These are phyloP conservation scores for Hevea brasiliensis DNA, from an alignment of 345 rosid species.

Conservation along the genomic window DNA sequence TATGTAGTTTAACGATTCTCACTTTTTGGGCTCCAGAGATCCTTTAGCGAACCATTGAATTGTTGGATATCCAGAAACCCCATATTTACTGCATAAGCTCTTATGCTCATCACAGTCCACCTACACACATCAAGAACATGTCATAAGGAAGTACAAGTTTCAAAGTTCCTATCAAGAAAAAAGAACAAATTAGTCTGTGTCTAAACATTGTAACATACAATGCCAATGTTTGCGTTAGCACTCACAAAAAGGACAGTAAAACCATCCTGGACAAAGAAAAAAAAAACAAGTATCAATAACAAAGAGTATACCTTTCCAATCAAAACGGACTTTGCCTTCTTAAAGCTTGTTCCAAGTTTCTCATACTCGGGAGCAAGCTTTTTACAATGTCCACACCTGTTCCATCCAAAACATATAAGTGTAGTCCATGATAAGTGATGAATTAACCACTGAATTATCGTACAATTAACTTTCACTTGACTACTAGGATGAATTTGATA, in stretches of 20 bases:
- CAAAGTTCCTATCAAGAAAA: too few species aligned
- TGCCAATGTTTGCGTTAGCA: neutral
- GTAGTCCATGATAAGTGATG: neutral
- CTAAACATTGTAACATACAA: neutral
- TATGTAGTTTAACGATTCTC: conserved; percentile 26
- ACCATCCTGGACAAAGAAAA: neutral
- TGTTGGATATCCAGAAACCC: conserved; percentile 96
- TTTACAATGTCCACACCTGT: conserved; percentile 99
- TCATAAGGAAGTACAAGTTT: neutral
- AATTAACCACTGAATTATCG: too few species aligned
- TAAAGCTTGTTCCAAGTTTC: conserved; percentile 87
- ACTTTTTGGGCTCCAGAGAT: conserved; percentile 90
- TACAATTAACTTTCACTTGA: too few species aligned
- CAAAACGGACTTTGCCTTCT: conserved; percentile 79
- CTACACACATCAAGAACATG: conserved; percentile 41
- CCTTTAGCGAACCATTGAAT: conserved; percentile 97
- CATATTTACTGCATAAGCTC: conserved; percentile 77
- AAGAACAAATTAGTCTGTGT: neutral
- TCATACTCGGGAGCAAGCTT: conserved; percentile 98
- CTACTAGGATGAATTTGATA: too few species aligned
- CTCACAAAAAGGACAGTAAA: neutral
- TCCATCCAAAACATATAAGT: neutral
- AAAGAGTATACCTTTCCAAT: conserved; percentile 77
- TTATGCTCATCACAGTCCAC: conserved; percentile 99
- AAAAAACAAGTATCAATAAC: neutral